A percentile compares a stretch with the other conserved stretches of the same genome.
Conservation (phyloP, 169 alveolate genomes). For the Toxoplasma gondii region DNA sequence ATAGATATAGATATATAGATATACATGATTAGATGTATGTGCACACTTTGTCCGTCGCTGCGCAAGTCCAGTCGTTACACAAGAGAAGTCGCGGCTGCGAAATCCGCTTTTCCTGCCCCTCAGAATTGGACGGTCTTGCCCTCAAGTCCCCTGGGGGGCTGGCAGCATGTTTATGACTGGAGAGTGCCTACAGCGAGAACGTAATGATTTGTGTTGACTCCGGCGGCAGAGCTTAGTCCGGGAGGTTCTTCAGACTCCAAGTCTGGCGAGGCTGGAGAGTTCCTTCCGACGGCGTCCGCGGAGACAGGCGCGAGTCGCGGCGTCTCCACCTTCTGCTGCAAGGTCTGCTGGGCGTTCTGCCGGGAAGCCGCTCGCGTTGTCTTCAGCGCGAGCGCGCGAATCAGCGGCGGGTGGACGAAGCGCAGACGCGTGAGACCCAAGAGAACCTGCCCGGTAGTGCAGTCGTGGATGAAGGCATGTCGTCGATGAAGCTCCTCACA, state of each 20-base stretch:
- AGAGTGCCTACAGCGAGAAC: neutral
- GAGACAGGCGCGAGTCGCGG: neutral
- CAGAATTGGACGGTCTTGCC: no score
- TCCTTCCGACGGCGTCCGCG: neutral
- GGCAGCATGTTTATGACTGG: no score
- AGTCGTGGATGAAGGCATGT: neutral
- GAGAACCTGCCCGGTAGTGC: neutral
- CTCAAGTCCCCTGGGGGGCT: no score
- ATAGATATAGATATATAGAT: no score
- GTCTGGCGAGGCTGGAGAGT: neutral
- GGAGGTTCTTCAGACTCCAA: neutral
- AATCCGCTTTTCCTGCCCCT: no score
- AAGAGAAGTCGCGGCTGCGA: no score
- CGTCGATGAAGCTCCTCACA: neutral
- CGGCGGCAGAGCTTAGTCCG: neutral
- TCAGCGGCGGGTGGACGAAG: neutral
- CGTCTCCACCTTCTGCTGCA: neutral
- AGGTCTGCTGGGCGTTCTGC: neutral
- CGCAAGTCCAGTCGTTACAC: no score
- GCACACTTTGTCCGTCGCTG: no score
- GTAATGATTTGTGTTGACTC: neutral
- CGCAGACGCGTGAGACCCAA: neutral
- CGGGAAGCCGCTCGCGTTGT: neutral
- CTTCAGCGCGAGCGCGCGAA: neutral
- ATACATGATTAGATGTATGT: no score